A percentile compares a stretch with the other conserved stretches of the same genome.
These are phyloP conservation scores for Fagus crenata DNA, from an alignment of 306 rosid species.

Conservation along the genomic window DNA sequence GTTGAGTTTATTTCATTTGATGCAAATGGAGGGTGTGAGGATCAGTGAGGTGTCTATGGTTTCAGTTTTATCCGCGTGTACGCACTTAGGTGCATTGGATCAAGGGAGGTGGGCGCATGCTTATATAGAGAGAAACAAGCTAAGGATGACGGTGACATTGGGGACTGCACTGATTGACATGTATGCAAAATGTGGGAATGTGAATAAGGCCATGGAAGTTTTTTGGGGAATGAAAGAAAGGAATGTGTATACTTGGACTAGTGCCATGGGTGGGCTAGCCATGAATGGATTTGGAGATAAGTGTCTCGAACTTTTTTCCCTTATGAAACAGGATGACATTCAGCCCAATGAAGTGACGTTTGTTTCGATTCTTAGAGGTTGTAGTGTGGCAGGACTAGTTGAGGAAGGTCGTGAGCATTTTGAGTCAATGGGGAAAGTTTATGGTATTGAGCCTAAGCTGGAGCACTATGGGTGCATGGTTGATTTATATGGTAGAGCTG, in stretches of 20 bases:
- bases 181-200: constrained; percentile 63
- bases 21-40: constrained; percentile 60
- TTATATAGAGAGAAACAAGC: constrained; percentile 47
- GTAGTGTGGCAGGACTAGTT: constrained; percentile 61
- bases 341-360: constrained; percentile 52
- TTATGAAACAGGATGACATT: constrained; percentile 48
- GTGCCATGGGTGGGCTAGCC: constrained; percentile 60
- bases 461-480: constrained; percentile 71
- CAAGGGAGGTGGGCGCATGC: constrained; percentile 69
- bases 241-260: constrained; percentile 62
- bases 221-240: constrained; percentile 59
- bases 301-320: constrained; percentile 48
- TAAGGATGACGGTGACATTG: constrained; percentile 43
- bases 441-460: constrained; percentile 50
- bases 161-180: constrained; percentile 63
- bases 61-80: constrained; percentile 50
- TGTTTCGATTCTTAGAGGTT: constrained; percentile 51
- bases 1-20: constrained; percentile 43
- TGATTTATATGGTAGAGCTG: constrained; percentile 63
- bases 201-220: constrained; percentile 59
- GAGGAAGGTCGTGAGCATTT: constrained; percentile 53
- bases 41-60: constrained; percentile 64
- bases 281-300: constrained; percentile 58
- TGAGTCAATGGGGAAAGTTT: constrained; percentile 44
- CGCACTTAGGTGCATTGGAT: constrained; percentile 59